Evolutionary conservation across 306 rosid species (phyloP), one percentile per base, ranked within the genome.

Genomic region (Cucumis cinereus): DNA sequence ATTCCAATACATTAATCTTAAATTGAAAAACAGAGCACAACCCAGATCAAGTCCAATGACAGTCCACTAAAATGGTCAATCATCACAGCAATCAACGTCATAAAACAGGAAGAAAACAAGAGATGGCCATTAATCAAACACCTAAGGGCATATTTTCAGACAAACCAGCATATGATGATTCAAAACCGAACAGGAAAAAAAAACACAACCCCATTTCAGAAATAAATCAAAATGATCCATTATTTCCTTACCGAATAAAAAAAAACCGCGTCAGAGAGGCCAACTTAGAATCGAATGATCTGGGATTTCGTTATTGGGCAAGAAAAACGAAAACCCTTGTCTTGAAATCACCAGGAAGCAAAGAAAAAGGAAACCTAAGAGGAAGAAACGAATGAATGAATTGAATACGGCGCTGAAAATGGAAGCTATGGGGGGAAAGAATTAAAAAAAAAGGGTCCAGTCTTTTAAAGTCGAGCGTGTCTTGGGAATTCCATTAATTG

Each of bases 181-280:
- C 20, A 47, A 77, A 81, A 84, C 79, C 88, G 85, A 68, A 85
- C 75, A 68, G 73, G 68, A 74, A 68, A 74, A 49, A 77, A 4
- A 36, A 84, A 82, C 10, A 7, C 45, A 20, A 85, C 85, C 84
- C 90, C 85, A 87, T 59, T 52, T 60, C 63, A 75, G 56, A 73
- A 22, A 53, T 23, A 28, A 24, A 70, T 47, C 41, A 53, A 24
- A 61, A 76, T 8, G 71, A 76, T 60, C 8, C 41, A 30, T 60
- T 26, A 23, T 8, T 33, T 19, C 26, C 45, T 47, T 61, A 41
- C 59, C 43, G 28, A 79, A 64, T 67, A 49, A 49, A 36, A 45
- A 49, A 43, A 59, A 43, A 53, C 57, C 77, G 41, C 54, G 36
- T 70, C 38, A 43, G 64, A 54, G 78, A 17, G 77, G 33, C 81